Evolutionary conservation across 1,284 basidiomycete genomes (phyloP).

Genomic region (Takashimella koratensis): DNA sequence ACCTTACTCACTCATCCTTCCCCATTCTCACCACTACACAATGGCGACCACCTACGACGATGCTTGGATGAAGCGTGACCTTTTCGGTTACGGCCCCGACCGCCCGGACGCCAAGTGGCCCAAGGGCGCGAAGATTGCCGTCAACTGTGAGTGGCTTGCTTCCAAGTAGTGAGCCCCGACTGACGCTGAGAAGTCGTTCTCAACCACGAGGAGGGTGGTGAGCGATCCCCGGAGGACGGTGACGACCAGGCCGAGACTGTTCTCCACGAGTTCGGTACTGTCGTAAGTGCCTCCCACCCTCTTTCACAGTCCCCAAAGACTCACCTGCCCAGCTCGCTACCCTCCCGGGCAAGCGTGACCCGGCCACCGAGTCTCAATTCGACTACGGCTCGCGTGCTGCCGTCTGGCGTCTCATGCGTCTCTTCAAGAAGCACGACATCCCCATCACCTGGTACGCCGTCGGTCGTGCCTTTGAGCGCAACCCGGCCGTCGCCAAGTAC

Average conservation of each 20-base stretch:
- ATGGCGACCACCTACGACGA: slow-evolving; percentile 12
- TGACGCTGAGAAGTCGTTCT: slow-evolving; percentile 19
- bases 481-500: slow-evolving; percentile 25
- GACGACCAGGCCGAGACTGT: slow-evolving; percentile 34
- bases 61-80: slow-evolving; percentile 22
- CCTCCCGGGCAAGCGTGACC: slow-evolving; percentile 28
- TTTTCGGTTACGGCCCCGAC: slow-evolving; percentile 29
- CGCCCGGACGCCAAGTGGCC: slow-evolving; percentile 38
- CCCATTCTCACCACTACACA: too few species aligned
- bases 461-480: slow-evolving; percentile 31
- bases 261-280: slow-evolving; percentile 31
- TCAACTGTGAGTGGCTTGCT: slow-evolving; percentile 22
- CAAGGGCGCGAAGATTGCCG: slow-evolving; percentile 35
- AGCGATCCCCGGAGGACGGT: slow-evolving; percentile 32
- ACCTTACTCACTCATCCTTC: too few species aligned
- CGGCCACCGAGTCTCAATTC: slow-evolving; percentile 31
- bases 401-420: slow-evolving; percentile 30
- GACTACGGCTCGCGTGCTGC: slow-evolving; percentile 34
- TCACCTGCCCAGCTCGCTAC: slow-evolving; percentile 11
- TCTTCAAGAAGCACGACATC: slow-evolving; percentile 37
- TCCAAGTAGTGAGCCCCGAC: too few species aligned
- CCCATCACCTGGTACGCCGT: slow-evolving; percentile 39
- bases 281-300: slow-evolving; percentile 7
- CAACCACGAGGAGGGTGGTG: slow-evolving; percentile 36
- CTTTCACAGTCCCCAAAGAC: not conserved